Conservation (phyloP, 1,284 basidiomycete genomes). For the Sporisorium reilianum region DNA sequence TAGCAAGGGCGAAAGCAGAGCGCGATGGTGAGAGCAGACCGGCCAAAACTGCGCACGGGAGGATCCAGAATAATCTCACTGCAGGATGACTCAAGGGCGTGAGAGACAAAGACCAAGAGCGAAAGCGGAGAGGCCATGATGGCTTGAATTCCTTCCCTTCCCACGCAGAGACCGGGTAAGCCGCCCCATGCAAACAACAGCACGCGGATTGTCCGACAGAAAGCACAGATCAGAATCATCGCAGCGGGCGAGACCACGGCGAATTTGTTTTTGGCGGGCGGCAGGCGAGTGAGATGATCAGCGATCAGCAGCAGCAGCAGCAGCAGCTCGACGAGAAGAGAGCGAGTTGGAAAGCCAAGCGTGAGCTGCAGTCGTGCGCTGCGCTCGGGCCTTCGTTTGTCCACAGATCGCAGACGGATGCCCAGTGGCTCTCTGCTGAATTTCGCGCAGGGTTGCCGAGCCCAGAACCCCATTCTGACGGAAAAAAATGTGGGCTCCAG, state of each 20-base stretch:
- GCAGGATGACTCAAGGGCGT: constrained; percentile 35
- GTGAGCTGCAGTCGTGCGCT: constrained; percentile 2
- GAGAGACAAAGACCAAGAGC: neutral
- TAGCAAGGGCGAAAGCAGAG: constrained; percentile 3
- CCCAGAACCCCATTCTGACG: too few relatives aligned
- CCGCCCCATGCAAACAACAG: neutral
- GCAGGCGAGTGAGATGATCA: constrained; percentile 8
- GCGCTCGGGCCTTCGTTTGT: constrained; percentile 8
- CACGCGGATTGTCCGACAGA: neutral
- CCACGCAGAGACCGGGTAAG: constrained; percentile 11
- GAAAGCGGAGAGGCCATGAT: neutral
- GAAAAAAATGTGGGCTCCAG: neutral
- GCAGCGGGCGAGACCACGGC: neutral
- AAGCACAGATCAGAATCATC: neutral
- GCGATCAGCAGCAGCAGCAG: neutral
- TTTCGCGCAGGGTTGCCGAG: neutral
- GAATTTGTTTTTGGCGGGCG: neutral
- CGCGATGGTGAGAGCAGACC: constrained; percentile 24
- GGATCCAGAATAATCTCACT: constrained; percentile 9
- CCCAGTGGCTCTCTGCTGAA: too few relatives aligned
- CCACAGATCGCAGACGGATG: constrained; percentile 7
- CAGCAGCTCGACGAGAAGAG: neutral
- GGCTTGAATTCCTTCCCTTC: constrained; percentile 1
- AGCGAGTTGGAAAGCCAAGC: constrained; percentile 4
- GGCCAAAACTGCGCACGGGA: neutral